Percentiles rank a stretch among this genome's conserved stretches.
phyloP scores from a whole-genome alignment of 2,329 filamentous ascomycete species.

The Claviceps sp. region DNA sequence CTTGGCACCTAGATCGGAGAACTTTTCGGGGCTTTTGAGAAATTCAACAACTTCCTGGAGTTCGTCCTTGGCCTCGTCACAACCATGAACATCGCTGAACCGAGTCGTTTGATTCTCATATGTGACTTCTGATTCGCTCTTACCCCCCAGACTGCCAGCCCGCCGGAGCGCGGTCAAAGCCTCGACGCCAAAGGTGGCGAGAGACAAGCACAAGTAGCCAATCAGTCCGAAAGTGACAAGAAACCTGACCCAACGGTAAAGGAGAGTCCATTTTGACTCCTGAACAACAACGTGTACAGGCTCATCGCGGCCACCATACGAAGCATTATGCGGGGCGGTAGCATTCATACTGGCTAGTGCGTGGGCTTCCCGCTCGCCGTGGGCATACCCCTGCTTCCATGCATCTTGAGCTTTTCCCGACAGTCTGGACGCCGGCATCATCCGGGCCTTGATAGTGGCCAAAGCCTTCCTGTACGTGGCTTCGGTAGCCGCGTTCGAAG shows the following conservation, averaged over 20 bases:
- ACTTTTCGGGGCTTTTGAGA: conserved; percentile 81
- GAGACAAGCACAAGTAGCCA: conserved; percentile 64
- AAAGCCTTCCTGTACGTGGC: conserved; percentile 68
- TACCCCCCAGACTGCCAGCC: conserved; percentile 41
- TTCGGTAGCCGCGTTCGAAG: conserved; percentile 65
- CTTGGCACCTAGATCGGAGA: conserved; percentile 88
- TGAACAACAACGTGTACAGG: conserved; percentile 96
- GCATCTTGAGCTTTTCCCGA: conserved; percentile 13
- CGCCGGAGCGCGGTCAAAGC: conserved; percentile 68
- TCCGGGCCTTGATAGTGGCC: conserved; percentile 18
- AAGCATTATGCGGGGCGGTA: conserved; percentile 9
- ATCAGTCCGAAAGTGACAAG: conserved; percentile 64
- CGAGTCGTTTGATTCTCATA: conserved; percentile 83
- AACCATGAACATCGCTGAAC: conserved; percentile 91
- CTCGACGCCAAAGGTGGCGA: conserved; percentile 75
- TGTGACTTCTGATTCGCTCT: conserved; percentile 71
- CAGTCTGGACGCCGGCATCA: conserved; percentile 12
- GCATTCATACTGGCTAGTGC: conserved; percentile 19
- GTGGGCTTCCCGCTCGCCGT: conserved; percentile 17
- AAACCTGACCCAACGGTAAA: conserved; percentile 92
- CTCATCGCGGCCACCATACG: conserved; percentile 51
- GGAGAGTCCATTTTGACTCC: conserved; percentile 62
- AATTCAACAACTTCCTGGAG: conserved; percentile 96
- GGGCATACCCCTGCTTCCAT: conserved; percentile 14
- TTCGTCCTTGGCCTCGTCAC: conserved; percentile 96